Percentiles rank a stretch among this genome's conserved stretches.
Conservation (phyloP, 2,329 filamentous ascomycete species). For the Sporothrix inflata region DNA sequence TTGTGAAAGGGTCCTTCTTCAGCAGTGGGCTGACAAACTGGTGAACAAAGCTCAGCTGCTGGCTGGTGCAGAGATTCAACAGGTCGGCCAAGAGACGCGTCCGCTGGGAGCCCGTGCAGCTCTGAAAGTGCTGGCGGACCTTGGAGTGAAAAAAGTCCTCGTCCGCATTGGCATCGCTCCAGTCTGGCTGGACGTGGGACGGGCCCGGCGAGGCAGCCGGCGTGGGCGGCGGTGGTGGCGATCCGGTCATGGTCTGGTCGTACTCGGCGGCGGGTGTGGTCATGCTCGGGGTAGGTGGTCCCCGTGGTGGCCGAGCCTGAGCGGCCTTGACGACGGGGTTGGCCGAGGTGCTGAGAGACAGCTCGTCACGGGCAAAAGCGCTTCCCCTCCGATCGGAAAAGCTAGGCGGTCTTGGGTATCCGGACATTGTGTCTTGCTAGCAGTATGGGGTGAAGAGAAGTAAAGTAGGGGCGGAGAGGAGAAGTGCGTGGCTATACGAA, state of each 20-base stretch:
- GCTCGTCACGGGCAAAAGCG: conserved; percentile 57
- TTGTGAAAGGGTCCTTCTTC: conserved; percentile 95
- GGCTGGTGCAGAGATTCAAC: conserved; percentile 91
- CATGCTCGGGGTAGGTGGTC: conserved; percentile 69
- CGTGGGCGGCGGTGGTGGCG: conserved; percentile 66
- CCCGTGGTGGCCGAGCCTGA: conserved; percentile 54
- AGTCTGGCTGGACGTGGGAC: conserved; percentile 66
- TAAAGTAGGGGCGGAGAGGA: background rate
- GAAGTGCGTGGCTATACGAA: conserved; percentile 11
- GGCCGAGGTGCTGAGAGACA: conserved; percentile 53
- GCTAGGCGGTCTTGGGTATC: conserved; percentile 56
- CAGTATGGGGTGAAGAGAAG: background rate
- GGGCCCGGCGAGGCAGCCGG: conserved; percentile 68
- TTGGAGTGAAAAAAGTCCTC: conserved; percentile 83
- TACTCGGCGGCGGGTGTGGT: conserved; percentile 64
- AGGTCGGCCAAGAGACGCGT: conserved; percentile 84
- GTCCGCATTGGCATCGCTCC: conserved; percentile 76
- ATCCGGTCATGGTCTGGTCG: conserved; percentile 63
- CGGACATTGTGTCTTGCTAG: conserved; percentile 40
- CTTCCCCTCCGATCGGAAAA: conserved; percentile 66
- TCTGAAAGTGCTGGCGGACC: conserved; percentile 77
- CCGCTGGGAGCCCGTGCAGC: conserved; percentile 73
- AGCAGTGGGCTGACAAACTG: conserved; percentile 92
- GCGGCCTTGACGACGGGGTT: conserved; percentile 55
- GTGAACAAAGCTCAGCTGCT: conserved; percentile 92